Evolutionary conservation across 2,329 filamentous ascomycete genomes (phyloP), one percentile per base, ranked within the genome.

Genomic region (Hypoxylon sp.): DNA sequence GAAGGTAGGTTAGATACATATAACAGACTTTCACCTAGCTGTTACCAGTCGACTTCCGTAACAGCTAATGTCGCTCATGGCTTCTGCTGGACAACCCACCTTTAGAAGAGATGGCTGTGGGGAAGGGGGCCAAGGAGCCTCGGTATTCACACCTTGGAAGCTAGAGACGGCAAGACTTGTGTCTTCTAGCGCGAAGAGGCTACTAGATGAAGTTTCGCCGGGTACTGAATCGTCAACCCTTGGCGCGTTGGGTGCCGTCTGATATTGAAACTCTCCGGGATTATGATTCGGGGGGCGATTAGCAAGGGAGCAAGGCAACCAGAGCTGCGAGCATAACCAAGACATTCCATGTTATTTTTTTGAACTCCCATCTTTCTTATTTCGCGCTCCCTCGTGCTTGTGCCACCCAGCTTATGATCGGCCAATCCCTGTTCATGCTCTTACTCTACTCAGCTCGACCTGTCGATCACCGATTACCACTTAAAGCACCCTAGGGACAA

Each of bases 391-490:
- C 32, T 52, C 32, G 29, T 50, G 39, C 51, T 64, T 37, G 59
- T 67, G 27, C 51, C 52, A 67, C 65, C 55, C 48, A 50, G 32
- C 15, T 35, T 21, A 31, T 47, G 21, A 27, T 52, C 31, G 17
- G 5, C 44, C 60, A 63, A 64, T 61, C 54, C 65, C 59, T 60
- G 65, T 46, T 44, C 46, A 50, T 54, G 15, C 47, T 57, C 53
- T 37, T 39, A 27, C 51, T 47, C 50, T 61, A 44, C 46, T 64
- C 48, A 55, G 55, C 44, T 61, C 31, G 56, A 57, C 55, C 55
- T 68, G 55, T 68, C 60, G 60, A 68, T 64, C 60, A 39, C 32
- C 56, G 35, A 52, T 66, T 39, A 53, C 11, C 42, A 35, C 47
- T 21, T 13, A 11, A 11, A 58, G 35, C 21, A 17, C 31, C 15